Conservation (phyloP, 1,284 basidiomycete genomes). For the Mycocalia duriaeana region DNA sequence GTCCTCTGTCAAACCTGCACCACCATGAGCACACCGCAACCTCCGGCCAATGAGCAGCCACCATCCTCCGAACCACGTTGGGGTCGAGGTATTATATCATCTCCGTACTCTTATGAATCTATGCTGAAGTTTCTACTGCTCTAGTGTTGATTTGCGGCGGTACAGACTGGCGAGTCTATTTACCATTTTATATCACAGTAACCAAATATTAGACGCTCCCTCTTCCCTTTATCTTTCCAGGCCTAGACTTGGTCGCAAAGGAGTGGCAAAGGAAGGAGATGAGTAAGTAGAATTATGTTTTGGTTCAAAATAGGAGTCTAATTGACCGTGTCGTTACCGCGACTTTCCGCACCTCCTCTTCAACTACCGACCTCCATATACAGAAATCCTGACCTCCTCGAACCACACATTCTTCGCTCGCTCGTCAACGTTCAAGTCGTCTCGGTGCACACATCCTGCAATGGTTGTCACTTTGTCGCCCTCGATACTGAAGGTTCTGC, state of each 20-base stretch:
- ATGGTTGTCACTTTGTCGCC: slow-evolving; percentile 70
- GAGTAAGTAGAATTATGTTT: too few species aligned
- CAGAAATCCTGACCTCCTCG: slow-evolving; percentile 70
- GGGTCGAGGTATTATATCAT: slow-evolving; percentile 33
- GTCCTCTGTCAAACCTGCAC: slow-evolving; percentile 14
- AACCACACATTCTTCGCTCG: slow-evolving; percentile 85
- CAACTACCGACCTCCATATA: slow-evolving; percentile 2
- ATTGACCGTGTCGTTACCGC: slow-evolving; percentile 1
- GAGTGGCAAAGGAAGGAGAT: too few species aligned
- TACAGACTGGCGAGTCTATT: slow-evolving; percentile 70
- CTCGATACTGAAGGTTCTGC: slow-evolving; percentile 75
- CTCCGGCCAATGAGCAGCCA: slow-evolving; percentile 14
- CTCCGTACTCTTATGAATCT: neutral
- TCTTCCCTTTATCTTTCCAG: slow-evolving; percentile 29
- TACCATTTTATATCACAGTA: slow-evolving; percentile 21
- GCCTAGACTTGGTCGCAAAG: slow-evolving; percentile 64
- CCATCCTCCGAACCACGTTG: slow-evolving; percentile 23
- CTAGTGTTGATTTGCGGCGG: slow-evolving; percentile 79
- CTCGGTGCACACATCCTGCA: slow-evolving; percentile 71
- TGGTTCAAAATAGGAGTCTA: slow-evolving; percentile 29
- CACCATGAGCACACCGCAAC: slow-evolving; percentile 17
- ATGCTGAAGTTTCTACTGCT: neutral
- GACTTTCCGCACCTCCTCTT: neutral
- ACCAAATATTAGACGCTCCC: slow-evolving; percentile 13
- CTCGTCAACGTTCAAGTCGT: slow-evolving; percentile 74